A percentile compares a stretch with the other conserved stretches of the same genome.
phyloP scores from a whole-genome alignment of 768 basidiomycete genomes.

The Tremella fuciformis region DNA sequence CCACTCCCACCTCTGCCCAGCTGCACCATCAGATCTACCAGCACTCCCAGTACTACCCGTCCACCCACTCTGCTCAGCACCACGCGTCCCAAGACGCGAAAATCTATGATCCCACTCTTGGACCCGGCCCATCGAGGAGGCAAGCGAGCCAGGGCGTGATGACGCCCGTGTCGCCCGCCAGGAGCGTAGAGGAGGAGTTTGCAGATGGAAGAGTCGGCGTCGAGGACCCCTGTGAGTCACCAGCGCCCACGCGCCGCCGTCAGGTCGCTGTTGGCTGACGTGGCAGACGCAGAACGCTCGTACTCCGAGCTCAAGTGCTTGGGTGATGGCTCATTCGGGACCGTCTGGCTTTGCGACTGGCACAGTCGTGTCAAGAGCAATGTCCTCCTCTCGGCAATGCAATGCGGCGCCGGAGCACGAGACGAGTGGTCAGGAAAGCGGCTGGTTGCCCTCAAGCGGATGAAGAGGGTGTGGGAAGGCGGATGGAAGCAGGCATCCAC shows the following conservation, averaged over 20 bases:
- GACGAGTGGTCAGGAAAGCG: conserved; percentile 93
- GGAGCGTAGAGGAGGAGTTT: conserved; percentile 7
- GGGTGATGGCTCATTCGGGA: conserved; percentile 97
- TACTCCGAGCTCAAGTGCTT: conserved; percentile 95
- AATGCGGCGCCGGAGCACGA: conserved; percentile 84
- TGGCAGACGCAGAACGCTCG: conserved; percentile 71
- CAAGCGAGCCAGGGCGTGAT: not conserved
- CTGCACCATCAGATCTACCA: conserved; percentile 5
- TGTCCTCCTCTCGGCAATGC: conserved; percentile 89
- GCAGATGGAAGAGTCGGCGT: conserved; percentile 35
- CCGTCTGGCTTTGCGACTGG: conserved; percentile 99
- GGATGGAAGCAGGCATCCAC: conserved; percentile 97
- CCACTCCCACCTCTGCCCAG: conserved; percentile 3
- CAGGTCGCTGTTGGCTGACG: not conserved
- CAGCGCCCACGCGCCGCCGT: not conserved
- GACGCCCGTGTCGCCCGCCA: conserved; percentile 7
- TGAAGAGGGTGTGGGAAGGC: conserved; percentile 97
- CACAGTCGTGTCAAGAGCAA: conserved; percentile 89
- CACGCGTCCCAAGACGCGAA: conserved; percentile 3
- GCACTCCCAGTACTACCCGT: conserved; percentile 1
- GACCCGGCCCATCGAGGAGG: conserved; percentile 2
- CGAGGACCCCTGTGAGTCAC: conserved; percentile 36
- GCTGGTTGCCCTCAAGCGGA: conserved; percentile 93
- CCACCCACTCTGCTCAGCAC: not conserved
- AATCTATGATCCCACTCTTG: not conserved